Evolutionary conservation across 2,329 filamentous ascomycete genomes (phyloP).

Genomic region (Neonectria magnoliae): DNA sequence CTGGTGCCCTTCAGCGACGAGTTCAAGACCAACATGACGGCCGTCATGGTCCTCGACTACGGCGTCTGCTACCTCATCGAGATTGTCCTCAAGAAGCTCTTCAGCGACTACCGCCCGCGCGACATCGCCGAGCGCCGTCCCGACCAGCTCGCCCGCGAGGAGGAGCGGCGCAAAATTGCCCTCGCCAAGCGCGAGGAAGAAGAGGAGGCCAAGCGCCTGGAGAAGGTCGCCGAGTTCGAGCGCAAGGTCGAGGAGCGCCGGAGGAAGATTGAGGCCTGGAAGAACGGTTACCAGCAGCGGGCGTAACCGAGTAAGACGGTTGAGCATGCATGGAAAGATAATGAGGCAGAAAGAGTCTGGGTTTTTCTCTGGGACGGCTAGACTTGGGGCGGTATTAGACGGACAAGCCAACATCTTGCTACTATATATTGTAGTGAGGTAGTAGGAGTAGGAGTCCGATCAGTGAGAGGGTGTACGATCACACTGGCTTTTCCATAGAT

Average conservation of each 20-base stretch:
- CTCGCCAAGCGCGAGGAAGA: constrained; percentile 58
- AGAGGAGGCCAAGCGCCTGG: constrained; percentile 63
- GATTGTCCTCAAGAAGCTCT: constrained; percentile 82
- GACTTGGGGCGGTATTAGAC: constrained; percentile 19
- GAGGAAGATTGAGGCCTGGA: constrained; percentile 60
- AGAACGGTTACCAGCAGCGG: constrained; percentile 13
- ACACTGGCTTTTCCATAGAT: constrained; percentile 8
- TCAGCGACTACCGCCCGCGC: constrained; percentile 92
- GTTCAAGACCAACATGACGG: constrained; percentile 88
- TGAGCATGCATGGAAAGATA: not conserved
- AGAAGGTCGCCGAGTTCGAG: constrained; percentile 70
- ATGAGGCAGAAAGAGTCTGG: not conserved
- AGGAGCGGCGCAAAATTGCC: constrained; percentile 70
- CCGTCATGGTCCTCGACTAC: constrained; percentile 89
- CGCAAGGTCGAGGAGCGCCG: constrained; percentile 63
- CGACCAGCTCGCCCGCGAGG: constrained; percentile 85
- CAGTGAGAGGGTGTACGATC: constrained; percentile 15
- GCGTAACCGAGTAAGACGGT: constrained; percentile 14
- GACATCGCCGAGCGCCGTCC: constrained; percentile 89
- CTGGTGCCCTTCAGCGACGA: constrained; percentile 89
- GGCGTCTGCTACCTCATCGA: constrained; percentile 88
- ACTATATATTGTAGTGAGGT: not conserved
- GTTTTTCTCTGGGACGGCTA: constrained; percentile 19
- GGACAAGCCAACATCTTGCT: constrained; percentile 3
- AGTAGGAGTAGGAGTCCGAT: not conserved